Evolutionary conservation across 371 early-diverging fungal genomes (phyloP), one percentile per base, ranked within the genome.

Genomic region (Saksenaea oblongispora): DNA sequence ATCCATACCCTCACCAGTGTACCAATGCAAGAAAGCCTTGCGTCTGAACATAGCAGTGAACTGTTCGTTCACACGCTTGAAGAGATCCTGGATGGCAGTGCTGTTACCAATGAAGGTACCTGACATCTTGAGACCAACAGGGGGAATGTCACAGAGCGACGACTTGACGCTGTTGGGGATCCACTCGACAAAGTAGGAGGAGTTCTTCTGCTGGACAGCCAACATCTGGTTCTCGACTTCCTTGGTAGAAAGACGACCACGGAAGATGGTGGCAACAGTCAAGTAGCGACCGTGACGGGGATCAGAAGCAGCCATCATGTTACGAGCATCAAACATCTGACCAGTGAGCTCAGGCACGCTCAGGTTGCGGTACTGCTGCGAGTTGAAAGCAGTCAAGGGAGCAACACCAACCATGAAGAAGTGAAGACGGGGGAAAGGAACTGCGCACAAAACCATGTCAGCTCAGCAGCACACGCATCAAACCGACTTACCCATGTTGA

Each of bases 181-280:
- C 99, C 99, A 98, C 76, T 97, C 99, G 42, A 97, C 99, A 79
- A 98, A 98, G 88, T 94, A 91, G 13, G 92, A 86, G 39, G 90
- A 88, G 87, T 95, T 95, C 87, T 93, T 95, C 69, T 90, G 90
- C 75, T 95, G 96, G 28, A 94, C 90, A 69, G 86, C 89, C 61
- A 94, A 83, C 97, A 98, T 96, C 81, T 98, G 99, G 85, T 98
- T 95, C 72, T 98, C 99, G 24, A 97, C 96, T 73, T 98, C 99
- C 85, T 95, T 96, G 91, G 95, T 97, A n/a, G 95, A 94, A 78
- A 97, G 87, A 67, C 94, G 92, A 63, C 99, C 99, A 85, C 99
- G 91, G 94, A 96, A 98, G 78, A 97, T 92, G 75, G 97, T 94
- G 39, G 97, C 95, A 51, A 95, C 97, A n/a, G 99, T 96, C 66